phyloP scores from a whole-genome alignment of 1,284 basidiomycete genomes.

The Schizophyllum amplum region DNA sequence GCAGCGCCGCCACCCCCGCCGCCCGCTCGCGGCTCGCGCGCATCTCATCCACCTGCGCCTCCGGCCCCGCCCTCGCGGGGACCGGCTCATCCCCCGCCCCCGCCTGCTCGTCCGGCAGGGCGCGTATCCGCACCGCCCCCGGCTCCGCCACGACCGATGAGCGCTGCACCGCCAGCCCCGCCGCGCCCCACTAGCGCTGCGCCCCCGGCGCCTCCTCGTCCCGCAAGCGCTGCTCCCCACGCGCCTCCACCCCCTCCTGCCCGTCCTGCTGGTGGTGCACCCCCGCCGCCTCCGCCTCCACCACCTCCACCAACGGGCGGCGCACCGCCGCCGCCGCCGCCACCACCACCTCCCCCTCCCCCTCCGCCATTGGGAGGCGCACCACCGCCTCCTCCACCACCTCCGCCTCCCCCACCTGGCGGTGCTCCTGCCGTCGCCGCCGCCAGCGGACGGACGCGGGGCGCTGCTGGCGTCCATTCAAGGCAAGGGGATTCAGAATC shows the following conservation, averaged over 20 bases:
- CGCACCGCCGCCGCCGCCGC: slow-evolving; percentile 21
- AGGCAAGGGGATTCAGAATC: slow-evolving; percentile 54
- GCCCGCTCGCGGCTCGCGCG: slow-evolving; percentile 12
- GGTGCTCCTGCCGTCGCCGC: slow-evolving; percentile 15
- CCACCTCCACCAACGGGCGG: slow-evolving; percentile 20
- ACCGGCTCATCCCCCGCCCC: slow-evolving; percentile 22
- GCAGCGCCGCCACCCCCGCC: slow-evolving; percentile 21
- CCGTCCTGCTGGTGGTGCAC: not conserved
- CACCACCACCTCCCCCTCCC: slow-evolving; percentile 26
- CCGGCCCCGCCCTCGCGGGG: slow-evolving; percentile 20
- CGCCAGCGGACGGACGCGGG: slow-evolving; percentile 37
- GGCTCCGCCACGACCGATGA: slow-evolving; percentile 17
- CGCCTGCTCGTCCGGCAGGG: slow-evolving; percentile 23
- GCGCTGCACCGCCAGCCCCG: slow-evolving; percentile 20
- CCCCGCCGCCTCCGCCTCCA: slow-evolving; percentile 34
- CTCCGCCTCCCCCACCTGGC: slow-evolving; percentile 18
- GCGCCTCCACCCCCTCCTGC: slow-evolving; percentile 23
- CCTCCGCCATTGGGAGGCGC: slow-evolving; percentile 11
- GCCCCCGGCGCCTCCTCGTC: slow-evolving; percentile 30
- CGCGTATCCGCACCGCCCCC: slow-evolving; percentile 20
- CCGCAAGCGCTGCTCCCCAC: slow-evolving; percentile 14
- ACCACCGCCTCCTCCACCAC: slow-evolving; percentile 27
- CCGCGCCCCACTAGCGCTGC: slow-evolving; percentile 22
- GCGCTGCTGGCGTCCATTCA: slow-evolving; percentile 50
- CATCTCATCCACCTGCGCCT: slow-evolving; percentile 21